Percentiles rank a stretch among this genome's conserved stretches.
phyloP scores from a whole-genome alignment of 257 asterid species.

The Gentiana straminea region DNA sequence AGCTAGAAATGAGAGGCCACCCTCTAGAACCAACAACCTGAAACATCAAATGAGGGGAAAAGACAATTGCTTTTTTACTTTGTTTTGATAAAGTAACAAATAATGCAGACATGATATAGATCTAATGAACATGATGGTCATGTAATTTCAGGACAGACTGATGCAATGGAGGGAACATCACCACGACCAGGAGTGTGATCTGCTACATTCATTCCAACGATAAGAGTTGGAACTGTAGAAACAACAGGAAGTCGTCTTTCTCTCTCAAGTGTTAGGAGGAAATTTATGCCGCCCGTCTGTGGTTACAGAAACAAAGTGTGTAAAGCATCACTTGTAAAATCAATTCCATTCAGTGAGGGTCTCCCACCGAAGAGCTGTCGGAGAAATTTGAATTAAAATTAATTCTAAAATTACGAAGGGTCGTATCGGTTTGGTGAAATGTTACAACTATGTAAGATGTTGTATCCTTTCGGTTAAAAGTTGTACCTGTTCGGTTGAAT shows the following conservation, averaged over 20 bases:
- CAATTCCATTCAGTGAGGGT: too few species aligned
- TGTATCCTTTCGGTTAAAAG: too few species aligned
- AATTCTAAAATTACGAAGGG: too few species aligned
- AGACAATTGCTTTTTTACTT: background rate
- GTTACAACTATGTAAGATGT: too few species aligned
- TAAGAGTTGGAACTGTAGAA: conserved; percentile 38
- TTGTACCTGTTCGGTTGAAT: too few species aligned
- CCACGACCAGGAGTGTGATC: conserved; percentile 20
- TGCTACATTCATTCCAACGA: conserved; percentile 30
- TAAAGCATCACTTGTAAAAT: too few species aligned
- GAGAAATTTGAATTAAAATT: too few species aligned
- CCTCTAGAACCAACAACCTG: conserved; percentile 47
- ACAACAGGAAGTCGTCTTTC: conserved; percentile 23
- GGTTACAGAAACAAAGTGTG: too few species aligned
- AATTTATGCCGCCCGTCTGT: conserved; percentile 43
- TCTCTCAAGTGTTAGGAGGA: conserved; percentile 20
- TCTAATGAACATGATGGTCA: background rate
- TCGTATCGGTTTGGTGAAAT: too few species aligned
- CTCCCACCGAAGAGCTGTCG: too few species aligned
- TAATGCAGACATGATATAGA: background rate
- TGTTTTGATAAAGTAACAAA: background rate
- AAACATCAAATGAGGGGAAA: background rate
- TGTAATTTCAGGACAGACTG: conserved; percentile 22
- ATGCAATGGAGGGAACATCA: conserved; percentile 35
- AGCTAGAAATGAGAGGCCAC: conserved; percentile 48